phyloP scores from a whole-genome alignment of 345 rosid species.

The Sisymbrium irio region DNA sequence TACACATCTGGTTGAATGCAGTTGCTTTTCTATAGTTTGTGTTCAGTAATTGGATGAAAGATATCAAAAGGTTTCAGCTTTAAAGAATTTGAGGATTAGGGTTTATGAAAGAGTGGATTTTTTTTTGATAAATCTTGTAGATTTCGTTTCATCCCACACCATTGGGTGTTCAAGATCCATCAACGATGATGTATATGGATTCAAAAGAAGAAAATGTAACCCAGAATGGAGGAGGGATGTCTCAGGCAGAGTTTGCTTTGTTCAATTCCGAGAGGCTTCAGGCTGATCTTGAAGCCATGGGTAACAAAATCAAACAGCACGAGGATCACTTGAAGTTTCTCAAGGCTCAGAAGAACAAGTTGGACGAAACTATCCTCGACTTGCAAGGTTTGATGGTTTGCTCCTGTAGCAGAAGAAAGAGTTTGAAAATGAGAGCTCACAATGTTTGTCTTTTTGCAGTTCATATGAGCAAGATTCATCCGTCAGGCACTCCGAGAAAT shows the following conservation, averaged over 20 bases:
- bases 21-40: background rate
- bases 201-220: slow-evolving; percentile 32
- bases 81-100: slow-evolving; percentile 5
- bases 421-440: background rate
- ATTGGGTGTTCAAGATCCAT: slow-evolving; percentile 31
- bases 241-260: slow-evolving; percentile 37
- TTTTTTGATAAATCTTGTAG: slow-evolving; percentile 28
- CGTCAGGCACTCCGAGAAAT: slow-evolving; percentile 30
- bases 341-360: slow-evolving; percentile 49
- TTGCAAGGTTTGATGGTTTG: slow-evolving; percentile 50
- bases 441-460: slow-evolving; percentile 40
- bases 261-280: slow-evolving; percentile 59
- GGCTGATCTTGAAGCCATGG: slow-evolving; percentile 59
- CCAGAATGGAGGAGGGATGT: slow-evolving; percentile 49
- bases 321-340: slow-evolving; percentile 54
- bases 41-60: background rate
- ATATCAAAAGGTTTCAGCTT: background rate
- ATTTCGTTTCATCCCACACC: slow-evolving; percentile 32
- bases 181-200: slow-evolving; percentile 41
- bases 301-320: slow-evolving; percentile 63
- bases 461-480: slow-evolving; percentile 55
- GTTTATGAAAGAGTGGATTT: background rate
- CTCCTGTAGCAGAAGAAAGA: too few species aligned
- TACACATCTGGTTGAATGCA: background rate
- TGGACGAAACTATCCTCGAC: slow-evolving; percentile 59